Base-by-base conservation (phyloP, 2,329 filamentous ascomycete species). In the Mycocentrospora acerina region DNA sequence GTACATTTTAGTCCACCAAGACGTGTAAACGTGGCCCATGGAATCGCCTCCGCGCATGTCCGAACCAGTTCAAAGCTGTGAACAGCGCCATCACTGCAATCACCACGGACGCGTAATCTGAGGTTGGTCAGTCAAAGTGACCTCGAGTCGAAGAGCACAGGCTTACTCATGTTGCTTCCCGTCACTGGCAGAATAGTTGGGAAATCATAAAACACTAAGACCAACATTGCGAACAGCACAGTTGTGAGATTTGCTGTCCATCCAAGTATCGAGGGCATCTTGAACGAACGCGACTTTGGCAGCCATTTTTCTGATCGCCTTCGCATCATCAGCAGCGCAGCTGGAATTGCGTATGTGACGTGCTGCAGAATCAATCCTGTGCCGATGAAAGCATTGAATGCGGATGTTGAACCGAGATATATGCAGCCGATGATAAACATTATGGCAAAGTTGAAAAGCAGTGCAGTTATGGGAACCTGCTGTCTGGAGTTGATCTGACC, bases 181-280 rank as follows among this genome's bases (percentile, higher is more conserved):
- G 45, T 55, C 2, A 59, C 55, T 2, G 59, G 60, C 24, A 53
- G 37, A n/a, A 33, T 35, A 7, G 55, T 44, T 3, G 62, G 62
- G 19, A 67, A 62, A 33, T 49, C 36, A 40, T 60, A 67, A 36
- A 64, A 66, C 6, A 65, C 24, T 5, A 62, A 39, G 11, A 48
- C 49, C 13, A 64, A 24, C 4, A 58, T 17, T 1, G 51, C 47
- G 11, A 58, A 60, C 1, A 32, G 30, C 1, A 66, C 46, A 2
- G 57, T 63, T 0, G 46, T 39, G 2, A 56, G 7, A 36, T 66
- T 66, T 3, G 44, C 48, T 0, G 46, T 31, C 55, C 55, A 64
- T 2, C 60, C 63, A n/a, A 64, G 3, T 2, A 29, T 22, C 3
- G 48, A 34, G 12, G 48, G 48, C 12, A 62, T 14, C 7, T 40